Evolutionary conservation across 169 alveolate genomes (phyloP), one percentile per base, ranked within the genome.

Genomic region (Haemoproteus tartakovskyi): DNA sequence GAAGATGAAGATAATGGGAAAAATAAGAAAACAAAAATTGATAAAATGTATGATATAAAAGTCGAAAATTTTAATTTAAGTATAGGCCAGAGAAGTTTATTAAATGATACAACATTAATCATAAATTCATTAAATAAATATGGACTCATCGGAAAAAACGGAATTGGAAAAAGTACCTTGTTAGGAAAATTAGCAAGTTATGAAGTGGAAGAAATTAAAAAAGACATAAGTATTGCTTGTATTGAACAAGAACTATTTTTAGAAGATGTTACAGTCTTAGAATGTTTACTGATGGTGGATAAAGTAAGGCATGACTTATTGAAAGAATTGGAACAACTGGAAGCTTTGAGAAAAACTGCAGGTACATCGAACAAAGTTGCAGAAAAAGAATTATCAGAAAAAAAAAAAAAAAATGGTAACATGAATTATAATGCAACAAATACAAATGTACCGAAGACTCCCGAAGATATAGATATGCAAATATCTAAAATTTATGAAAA

Each of bases 71-170:
- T 96, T 57, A 89, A 92, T 12, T 87, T 96, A 45, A 89, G 93
- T 54, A 92, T 95, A 63, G 98, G 98, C 24, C 99, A 98, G 27
- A 92, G 96, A 63, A 92, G 96, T 79, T 83, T 97, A 51, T 88
- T 97, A 52, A 95, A 90, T n/a, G 96, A 92, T 63, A 94, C 99
- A 2, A 79, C 87, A 2, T 87, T 97, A 36, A 95, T 90, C 85
- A 86, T 97, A 12, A 87, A 91, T 54, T 88, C 83, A 62, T 97
- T 97, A 9, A 92, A 95, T 70, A 94, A 93, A 83, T 97, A 97
- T 86, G 98, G 98, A 46, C 91, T 97, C 37, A 92, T 95, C 3
- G 99, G 99, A 38, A 93, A 98, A 81, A 96, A 95, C 82, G 99
- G 99, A 62, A 93, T 97, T 26, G 99, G 99, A 26, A 97, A 97